These are phyloP conservation scores for Proliferodiscus dingleyae DNA, from an alignment of 2,329 filamentous ascomycete species.

Conservation along the genomic window DNA sequence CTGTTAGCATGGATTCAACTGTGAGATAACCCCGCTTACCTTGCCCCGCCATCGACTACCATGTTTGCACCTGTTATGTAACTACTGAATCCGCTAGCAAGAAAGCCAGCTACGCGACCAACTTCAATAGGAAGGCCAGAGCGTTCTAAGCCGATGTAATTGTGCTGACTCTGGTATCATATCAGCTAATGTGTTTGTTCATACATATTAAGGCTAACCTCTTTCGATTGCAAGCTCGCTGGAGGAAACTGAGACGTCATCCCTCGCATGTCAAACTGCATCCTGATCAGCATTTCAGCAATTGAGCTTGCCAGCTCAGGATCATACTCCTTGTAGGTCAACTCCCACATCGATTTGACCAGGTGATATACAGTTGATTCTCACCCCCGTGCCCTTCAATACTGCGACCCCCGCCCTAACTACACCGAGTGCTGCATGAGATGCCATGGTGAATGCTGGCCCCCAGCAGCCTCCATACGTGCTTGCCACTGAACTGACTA, in stretches of 20 bases:
- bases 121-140: slow-evolving; percentile 54
- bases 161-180: slow-evolving; percentile 37
- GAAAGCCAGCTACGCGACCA: slow-evolving; percentile 54
- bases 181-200: background rate
- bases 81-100: slow-evolving; percentile 57
- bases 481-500: slow-evolving; percentile 54
- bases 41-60: slow-evolving; percentile 56
- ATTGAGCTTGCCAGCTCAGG: slow-evolving; percentile 19
- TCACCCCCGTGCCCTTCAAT: slow-evolving; percentile 51
- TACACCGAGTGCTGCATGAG: slow-evolving; percentile 56
- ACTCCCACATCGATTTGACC: slow-evolving; percentile 39
- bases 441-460: slow-evolving; percentile 55
- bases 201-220: slow-evolving; percentile 27
- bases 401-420: slow-evolving; percentile 53
- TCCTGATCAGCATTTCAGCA: background rate
- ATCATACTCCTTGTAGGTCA: slow-evolving; percentile 39
- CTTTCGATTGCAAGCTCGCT: slow-evolving; percentile 45
- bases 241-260: slow-evolving; percentile 52
- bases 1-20: background rate
- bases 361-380: slow-evolving; percentile 50
- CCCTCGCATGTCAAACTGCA: slow-evolving; percentile 43
- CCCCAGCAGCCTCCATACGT: slow-evolving; percentile 56
- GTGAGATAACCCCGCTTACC: slow-evolving; percentile 2
- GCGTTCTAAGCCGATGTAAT: slow-evolving; percentile 52
- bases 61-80: slow-evolving; percentile 60